Base-by-base conservation (phyloP, 371 early-diverging fungal genomes). In the Cokeromyces recurvatus region DNA sequence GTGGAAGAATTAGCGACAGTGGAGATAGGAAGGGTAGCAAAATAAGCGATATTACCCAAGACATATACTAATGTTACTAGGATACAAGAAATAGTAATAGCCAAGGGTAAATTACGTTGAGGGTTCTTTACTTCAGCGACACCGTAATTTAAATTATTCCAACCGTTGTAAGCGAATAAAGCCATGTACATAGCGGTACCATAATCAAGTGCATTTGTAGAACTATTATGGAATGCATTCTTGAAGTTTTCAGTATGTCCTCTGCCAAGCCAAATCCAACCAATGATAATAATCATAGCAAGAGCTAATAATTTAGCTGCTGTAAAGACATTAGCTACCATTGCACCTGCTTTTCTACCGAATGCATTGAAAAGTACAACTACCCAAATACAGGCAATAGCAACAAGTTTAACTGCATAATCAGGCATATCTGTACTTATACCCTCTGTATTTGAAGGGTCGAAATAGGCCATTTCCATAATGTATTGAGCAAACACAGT, bases 111-210 rank as follows among this genome's bases (percentile, higher is more conserved):
- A 38, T 64, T 65, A 24, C 59, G 59, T 16, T 58, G 48, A 5
- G 84, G 78, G 29, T 83, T 68, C 45, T 71, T 70, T 34, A 85
- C 74, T 55, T 83, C 82, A n/a, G 73, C 66, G 4, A 81, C 65
- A 38, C 82, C 82, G 31, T 78, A 67, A 48, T 85, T 85, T 23
- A 85, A 58, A 51, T 77, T 81, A 46, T 78, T 82, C 68, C 80
- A 81, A 11, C 68, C 68, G 45, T 80, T 79, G 40, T 75, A 82
- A 1, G 81, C 79, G 64, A 81, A 82, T n/a, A 84, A 55, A 9
- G 80, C 82, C 40, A 72, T 59, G 39, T 78, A 77, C 50, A 84
- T 65, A 2, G 82, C 81, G 7, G 77, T 63, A 25, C 80, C 79
- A 53, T 79, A 79, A 25, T 71, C 63, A 6, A 78, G 74, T 17